phyloP scores from a whole-genome alignment of 352 stramenopile genomes.

The Phytophthora podocarpi region DNA sequence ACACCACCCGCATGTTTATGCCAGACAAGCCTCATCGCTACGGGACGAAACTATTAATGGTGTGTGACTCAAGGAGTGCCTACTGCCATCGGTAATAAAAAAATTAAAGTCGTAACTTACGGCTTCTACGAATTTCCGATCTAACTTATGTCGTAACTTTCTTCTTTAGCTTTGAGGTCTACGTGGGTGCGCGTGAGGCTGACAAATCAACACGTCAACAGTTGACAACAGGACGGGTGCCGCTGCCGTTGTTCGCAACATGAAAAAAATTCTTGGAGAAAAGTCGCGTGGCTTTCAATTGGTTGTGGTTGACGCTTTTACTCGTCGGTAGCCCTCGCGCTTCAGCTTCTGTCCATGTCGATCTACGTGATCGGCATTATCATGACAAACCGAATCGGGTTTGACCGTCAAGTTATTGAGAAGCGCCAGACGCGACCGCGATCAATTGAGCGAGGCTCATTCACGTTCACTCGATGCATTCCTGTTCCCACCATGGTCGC shows the following conservation, averaged over 20 bases:
- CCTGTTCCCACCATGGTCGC: conserved; percentile 20
- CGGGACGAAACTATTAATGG: conserved; percentile 26
- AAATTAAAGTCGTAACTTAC: conserved; percentile 19
- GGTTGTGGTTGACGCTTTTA: conserved; percentile 34
- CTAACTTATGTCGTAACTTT: conserved; percentile 11
- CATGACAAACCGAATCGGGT: conserved; percentile 17
- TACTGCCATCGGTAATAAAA: conserved; percentile 17
- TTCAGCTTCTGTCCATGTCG: conserved; percentile 32
- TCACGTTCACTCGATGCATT: conserved; percentile 9
- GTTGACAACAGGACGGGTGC: conserved; percentile 10
- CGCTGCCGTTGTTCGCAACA: conserved; percentile 6
- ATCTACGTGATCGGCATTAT: conserved; percentile 31
- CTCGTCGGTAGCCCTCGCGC: conserved; percentile 5
- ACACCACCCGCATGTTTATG: conserved; percentile 42
- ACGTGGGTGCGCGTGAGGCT: background rate
- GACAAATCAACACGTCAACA: background rate
- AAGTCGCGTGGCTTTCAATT: background rate
- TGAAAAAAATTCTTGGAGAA: conserved; percentile 13
- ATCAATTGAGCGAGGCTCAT: conserved; percentile 16
- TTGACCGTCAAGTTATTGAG: background rate
- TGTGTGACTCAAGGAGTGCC: conserved; percentile 3
- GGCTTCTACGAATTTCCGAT: background rate
- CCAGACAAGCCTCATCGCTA: conserved; percentile 22
- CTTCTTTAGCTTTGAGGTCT: conserved; percentile 8
- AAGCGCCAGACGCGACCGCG: conserved; percentile 2